These are phyloP conservation scores for Globisporangium emineosum DNA, from an alignment of 352 stramenopile genomes.

Conservation along the genomic window DNA sequence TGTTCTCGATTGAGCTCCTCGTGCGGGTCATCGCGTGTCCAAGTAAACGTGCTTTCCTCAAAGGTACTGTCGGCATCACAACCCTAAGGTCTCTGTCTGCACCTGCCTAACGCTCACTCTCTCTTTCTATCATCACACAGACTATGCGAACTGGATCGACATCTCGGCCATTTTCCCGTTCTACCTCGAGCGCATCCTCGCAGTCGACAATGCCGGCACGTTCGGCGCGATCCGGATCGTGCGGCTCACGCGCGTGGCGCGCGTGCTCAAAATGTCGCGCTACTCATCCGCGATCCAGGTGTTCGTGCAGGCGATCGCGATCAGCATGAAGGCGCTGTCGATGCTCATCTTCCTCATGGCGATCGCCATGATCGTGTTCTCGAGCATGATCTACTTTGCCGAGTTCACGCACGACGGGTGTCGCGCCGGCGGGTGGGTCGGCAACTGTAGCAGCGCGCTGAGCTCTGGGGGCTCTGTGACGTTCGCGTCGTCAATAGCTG, in stretches of 20 bases:
- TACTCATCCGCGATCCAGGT: conserved; percentile 86
- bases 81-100: neutral
- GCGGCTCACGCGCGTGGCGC: conserved; percentile 74
- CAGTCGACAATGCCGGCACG: conserved; percentile 56
- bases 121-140: conserved; percentile 20
- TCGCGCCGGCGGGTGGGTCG: conserved; percentile 53
- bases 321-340: conserved; percentile 76
- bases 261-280: conserved; percentile 85
- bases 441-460: conserved; percentile 37
- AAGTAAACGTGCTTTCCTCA: conserved; percentile 45
- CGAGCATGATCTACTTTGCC: conserved; percentile 80
- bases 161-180: conserved; percentile 81
- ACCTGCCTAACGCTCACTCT: neutral
- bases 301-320: conserved; percentile 69
- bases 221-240: conserved; percentile 82
- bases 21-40: conserved; percentile 47
- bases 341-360: conserved; percentile 88
- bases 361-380: conserved; percentile 85
- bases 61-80: conserved; percentile 23
- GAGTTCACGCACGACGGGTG: conserved; percentile 70
- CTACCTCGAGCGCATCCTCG: conserved; percentile 73
- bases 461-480: neutral
- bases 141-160: conserved; percentile 80
- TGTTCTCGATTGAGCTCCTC: conserved; percentile 67
- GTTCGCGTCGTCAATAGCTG: conserved; percentile 22